Evolutionary conservation across 169 alveolate species (phyloP), one percentile per base, ranked within the genome.

Genomic region (Condylostoma magnum): DNA sequence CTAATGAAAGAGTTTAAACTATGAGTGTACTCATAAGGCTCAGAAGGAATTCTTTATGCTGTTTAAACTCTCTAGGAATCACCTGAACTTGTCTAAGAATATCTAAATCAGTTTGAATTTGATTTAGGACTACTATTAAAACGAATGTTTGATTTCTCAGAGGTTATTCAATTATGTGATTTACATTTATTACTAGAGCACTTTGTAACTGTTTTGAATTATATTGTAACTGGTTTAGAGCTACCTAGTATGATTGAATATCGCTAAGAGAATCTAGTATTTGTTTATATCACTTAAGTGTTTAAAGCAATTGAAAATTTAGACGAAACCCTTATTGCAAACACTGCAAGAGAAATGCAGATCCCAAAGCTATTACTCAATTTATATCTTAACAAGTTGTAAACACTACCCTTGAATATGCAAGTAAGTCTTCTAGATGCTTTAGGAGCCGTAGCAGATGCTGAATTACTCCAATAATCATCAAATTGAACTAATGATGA

Each of bases 221-320:
- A 55, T 10, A 27, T 60, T 18, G 6, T 60, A n/a, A 55, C 12
- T n/a, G 8, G 36, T 15, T 18, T n/a, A n/a, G 18, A 10, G 10
- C 10, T 15, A 2, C 22, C 58, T 38, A 55, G 43, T 10, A 31
- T 22, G n/a, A 37, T 60, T 8, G 71, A 60, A 1, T 2, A 38
- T 8, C 18, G 71, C 36, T 55, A 60, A 25, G 71, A 60, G 31
- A 15, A 38, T 41, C 27, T 60, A 4, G 71, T 60, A n/a, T 60
- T 60, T 27, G n/a, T 6, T 28, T 60, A 60, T 27, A 1, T 60
- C 1, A 38, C 15, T 27, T 6, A 22, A 38, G 15, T 60, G 6
- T 36, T 41, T 41, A n/a, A 60, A 12, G 10, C 10, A 6, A 36
- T 60, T 3, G 52, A 36, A 31, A 30, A 41, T 0, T 27, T 60